These are phyloP conservation scores for Pinus tabuliformis DNA, from an alignment of 75 land plant species.

Conservation along the genomic window DNA sequence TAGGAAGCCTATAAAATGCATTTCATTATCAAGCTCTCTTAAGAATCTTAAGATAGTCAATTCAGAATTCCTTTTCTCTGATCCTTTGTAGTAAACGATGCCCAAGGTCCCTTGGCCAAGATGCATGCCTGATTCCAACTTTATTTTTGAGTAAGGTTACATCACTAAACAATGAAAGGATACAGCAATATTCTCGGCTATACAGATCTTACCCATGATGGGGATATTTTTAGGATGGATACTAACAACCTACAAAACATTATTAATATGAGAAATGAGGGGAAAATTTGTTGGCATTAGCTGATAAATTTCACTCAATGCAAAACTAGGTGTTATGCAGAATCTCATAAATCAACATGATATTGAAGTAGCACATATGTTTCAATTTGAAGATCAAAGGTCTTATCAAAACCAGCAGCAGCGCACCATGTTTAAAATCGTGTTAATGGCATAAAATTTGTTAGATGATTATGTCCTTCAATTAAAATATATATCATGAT, in stretches of 20 bases:
- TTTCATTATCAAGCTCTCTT: no score
- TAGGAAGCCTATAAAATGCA: no score
- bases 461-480: background rate
- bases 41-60: no score
- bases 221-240: background rate
- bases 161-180: no score
- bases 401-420: background rate
- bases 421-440: background rate
- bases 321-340: background rate
- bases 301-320: background rate
- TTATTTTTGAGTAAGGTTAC: no score
- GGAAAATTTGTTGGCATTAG: background rate
- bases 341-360: background rate
- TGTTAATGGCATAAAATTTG: constrained; percentile 3
- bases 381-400: background rate
- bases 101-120: no score
- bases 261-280: background rate
- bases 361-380: background rate
- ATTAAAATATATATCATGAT: background rate
- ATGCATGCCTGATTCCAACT: no score
- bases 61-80: no score
- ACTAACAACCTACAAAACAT: background rate
- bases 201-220: no score
- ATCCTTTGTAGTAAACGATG: no score
- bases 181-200: no score